Percentiles rank a stretch among this genome's conserved stretches.
Conservation (phyloP, 116 monocot genomes). For the Thalassia testudinum region DNA sequence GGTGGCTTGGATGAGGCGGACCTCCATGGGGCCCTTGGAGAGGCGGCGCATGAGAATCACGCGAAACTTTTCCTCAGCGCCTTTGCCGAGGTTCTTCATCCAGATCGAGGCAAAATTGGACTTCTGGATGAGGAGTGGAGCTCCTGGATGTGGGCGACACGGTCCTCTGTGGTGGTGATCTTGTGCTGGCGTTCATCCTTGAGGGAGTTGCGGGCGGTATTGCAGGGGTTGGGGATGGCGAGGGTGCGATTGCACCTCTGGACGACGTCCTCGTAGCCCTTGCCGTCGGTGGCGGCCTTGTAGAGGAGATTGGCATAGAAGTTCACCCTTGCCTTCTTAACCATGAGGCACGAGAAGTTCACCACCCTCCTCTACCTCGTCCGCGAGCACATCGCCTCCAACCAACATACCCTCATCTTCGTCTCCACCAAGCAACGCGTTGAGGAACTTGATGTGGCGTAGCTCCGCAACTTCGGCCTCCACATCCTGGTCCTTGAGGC, state of each 20-base stretch:
- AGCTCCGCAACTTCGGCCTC: too few relatives aligned
- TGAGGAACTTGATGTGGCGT: too few relatives aligned
- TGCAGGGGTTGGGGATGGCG: slow-evolving; percentile 32
- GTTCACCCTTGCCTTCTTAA: too few relatives aligned
- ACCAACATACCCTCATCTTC: too few relatives aligned
- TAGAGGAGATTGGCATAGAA: slow-evolving; percentile 65
- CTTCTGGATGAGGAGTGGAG: slow-evolving; percentile 69
- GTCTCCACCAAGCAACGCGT: too few relatives aligned
- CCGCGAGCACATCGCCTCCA: too few relatives aligned
- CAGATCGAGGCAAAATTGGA: slow-evolving; percentile 76
- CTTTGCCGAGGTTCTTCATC: slow-evolving; percentile 80
- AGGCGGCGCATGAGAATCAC: slow-evolving; percentile 59
- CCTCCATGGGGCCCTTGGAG: slow-evolving; percentile 61
- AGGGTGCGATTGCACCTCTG: slow-evolving; percentile 67
- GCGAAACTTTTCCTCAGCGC: slow-evolving; percentile 59
- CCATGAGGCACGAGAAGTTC: too few relatives aligned
- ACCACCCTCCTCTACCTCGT: too few relatives aligned
- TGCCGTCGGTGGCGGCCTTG: slow-evolving; percentile 32
- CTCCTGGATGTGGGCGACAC: slow-evolving; percentile 50
- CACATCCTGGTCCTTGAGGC: too few relatives aligned
- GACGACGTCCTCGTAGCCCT: slow-evolving; percentile 45
- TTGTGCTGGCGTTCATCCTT: slow-evolving; percentile 26
- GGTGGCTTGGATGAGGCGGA: slow-evolving; percentile 25
- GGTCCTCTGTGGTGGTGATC: slow-evolving; percentile 18
- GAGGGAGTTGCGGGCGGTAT: slow-evolving; percentile 54